These are phyloP conservation scores for Populus ilicifolia DNA, from an alignment of 345 rosid species.

Conservation along the genomic window DNA sequence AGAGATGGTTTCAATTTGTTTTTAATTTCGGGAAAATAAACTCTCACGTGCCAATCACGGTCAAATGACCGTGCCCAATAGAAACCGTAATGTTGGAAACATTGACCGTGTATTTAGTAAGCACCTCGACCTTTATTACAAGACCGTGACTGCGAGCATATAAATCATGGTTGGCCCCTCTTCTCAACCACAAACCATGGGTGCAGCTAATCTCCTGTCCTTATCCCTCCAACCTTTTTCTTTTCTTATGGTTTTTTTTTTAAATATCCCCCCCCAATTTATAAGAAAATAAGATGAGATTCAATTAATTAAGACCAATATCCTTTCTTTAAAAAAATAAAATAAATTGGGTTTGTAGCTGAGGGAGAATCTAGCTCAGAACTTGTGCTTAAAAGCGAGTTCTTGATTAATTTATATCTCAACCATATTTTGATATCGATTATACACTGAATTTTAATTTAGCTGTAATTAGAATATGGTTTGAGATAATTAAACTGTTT, in stretches of 20 bases:
- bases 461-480: too few species aligned
- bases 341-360: too few species aligned
- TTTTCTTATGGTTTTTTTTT: too few species aligned
- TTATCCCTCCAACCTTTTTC: neutral
- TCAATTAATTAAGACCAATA: neutral
- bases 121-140: neutral
- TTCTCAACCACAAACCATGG: neutral
- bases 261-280: neutral
- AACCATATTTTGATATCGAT: too few species aligned
- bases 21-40: neutral
- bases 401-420: too few species aligned
- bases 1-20: neutral
- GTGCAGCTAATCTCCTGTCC: neutral
- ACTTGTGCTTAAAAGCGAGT: too few species aligned
- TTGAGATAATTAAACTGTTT: neutral
- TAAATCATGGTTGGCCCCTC: neutral
- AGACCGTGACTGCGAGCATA: neutral
- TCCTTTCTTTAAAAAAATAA: too few species aligned
- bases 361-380: too few species aligned
- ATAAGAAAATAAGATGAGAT: neutral
- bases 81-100: neutral
- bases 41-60: neutral
- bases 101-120: neutral
- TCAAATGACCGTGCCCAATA: conserved; percentile 3
- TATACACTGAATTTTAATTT: too few species aligned